phyloP scores from a whole-genome alignment of 768 basidiomycete genomes.

The Boletus sp. region DNA sequence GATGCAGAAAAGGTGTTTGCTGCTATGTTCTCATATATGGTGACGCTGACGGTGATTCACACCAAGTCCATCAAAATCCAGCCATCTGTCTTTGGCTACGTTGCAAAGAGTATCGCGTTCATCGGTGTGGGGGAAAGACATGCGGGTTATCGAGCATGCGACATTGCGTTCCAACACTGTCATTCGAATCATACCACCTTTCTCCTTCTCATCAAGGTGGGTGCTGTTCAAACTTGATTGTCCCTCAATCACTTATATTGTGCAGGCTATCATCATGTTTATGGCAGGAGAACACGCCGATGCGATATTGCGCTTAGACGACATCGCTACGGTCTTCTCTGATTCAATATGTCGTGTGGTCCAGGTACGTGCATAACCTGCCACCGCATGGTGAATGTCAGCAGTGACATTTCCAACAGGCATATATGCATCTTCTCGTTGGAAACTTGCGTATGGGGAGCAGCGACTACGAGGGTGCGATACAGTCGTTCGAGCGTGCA shows the following conservation, averaged over 20 bases:
- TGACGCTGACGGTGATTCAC: too few relatives aligned
- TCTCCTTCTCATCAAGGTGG: slow-evolving; percentile 5
- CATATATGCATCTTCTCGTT: slow-evolving; percentile 3
- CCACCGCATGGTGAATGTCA: neutral
- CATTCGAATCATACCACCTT: neutral
- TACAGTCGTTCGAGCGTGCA: neutral
- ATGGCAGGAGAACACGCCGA: neutral
- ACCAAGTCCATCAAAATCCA: too few relatives aligned
- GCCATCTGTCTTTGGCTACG: neutral
- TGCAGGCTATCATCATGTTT: neutral
- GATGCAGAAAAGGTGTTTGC: too few relatives aligned
- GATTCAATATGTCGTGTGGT: neutral
- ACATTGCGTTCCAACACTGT: neutral
- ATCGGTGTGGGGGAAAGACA: too few relatives aligned
- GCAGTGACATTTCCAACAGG: neutral
- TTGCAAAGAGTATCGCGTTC: too few relatives aligned
- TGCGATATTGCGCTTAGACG: neutral
- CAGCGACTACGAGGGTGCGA: neutral
- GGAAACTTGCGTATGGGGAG: neutral
- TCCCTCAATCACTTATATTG: neutral
- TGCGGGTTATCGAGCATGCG: neutral
- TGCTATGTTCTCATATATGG: too few relatives aligned
- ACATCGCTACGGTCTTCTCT: neutral
- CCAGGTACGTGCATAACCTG: neutral
- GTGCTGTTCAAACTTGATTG: neutral